Base-by-base conservation (phyloP, 306 rosid genomes). In the Myrica gale region DNA sequence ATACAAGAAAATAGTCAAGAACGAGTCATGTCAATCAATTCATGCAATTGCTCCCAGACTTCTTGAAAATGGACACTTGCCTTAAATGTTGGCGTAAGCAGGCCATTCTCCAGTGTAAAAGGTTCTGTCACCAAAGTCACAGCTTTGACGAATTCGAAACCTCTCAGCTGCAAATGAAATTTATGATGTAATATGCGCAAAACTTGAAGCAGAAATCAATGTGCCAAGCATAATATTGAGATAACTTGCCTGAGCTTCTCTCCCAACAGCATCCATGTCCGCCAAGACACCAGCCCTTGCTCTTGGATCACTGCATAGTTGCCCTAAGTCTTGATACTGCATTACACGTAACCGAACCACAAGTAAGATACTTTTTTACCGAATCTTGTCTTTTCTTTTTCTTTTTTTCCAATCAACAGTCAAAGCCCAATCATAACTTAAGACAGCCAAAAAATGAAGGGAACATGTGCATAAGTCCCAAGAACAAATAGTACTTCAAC, bases 81-180 rank as follows among this genome's bases (percentile, higher is more conserved):
- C 99, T 96, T 96, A 73, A 87, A 88, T 67, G 99, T 96, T 20
- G 99, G 99, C 68, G 99, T 96, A 71, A 90, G 88, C 67, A 96
- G 86, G 70, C 88, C 99, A 73, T 92, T 96, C 87, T 96, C 99
- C 88, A 89, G 5, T 0, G 97, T 85, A 80, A 96, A 92, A 9
- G 91, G 99, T 79, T 96, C 99, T 3, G 10, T 78, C 66, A 85
- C 89, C 84, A 96, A 82, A 58, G 89, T 88, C 79, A 92, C 84
- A 1, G 97, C 89, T 89, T 91, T 96, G 73, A 78, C 97, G 76
- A 83, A 90, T 86, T 96, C 99, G 68, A 96, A 96, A 75, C 99
- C 99, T 88, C 98, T 88, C 82, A 96, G 87, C 99, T 96, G 86
- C 74, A 87, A 19, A 42, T 32, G 12, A 54, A 85, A 82, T 55